Base-by-base conservation (phyloP, 257 asterid species). In the Buddleja alternifolia region DNA sequence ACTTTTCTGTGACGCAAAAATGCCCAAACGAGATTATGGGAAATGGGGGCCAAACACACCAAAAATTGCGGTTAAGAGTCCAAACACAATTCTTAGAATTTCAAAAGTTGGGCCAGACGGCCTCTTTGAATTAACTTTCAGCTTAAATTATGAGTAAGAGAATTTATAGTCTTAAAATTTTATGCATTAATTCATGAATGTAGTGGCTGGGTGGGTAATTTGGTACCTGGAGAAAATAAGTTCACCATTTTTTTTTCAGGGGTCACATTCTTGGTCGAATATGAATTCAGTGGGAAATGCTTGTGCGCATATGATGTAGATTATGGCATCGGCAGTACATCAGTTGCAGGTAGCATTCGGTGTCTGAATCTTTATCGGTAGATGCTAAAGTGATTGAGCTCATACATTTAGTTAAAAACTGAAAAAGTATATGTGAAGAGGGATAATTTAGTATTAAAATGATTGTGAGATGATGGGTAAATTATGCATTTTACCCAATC, bases 321-420 rank as follows among this genome's bases (percentile, higher is more conserved):
- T 55, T 76, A 87, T 87, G 95, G 92, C 82, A 10, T 75, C 78
- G 70, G 77, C 85, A 7, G 85, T 84, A 66, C 63, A 67, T 83
- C 87, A 75, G 60, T 73, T 79, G 81, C 89, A 83, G 92, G 90
- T 85, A 77, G 36, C n/a, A n/a, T n/a, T n/a, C 47, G 55, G 19
- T 59, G 55, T 70, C 15, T n/a, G 2, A 37, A 15, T 70, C 24
- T 24, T 76, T 69, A 7, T 17, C 58, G 56, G 29, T 66, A 24
- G n/a, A 29, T 54, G 53, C 20, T 61, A 55, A 67, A 11, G 40
- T 8, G 25, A 39, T 46, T 8, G 75, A 63, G 69, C 57, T 67
- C 19, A 9, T 63, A 16, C 14, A 17, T 45, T 61, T n/a, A 12
- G 65, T 42, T 21, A 8, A 45, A 42, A 48, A 9, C 21, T 34